Percentiles rank a stretch among this genome's conserved stretches.
Evolutionary conservation across 164 flowering plant species (phyloP).

Genomic region (Euptelea pleiosperma): DNA sequence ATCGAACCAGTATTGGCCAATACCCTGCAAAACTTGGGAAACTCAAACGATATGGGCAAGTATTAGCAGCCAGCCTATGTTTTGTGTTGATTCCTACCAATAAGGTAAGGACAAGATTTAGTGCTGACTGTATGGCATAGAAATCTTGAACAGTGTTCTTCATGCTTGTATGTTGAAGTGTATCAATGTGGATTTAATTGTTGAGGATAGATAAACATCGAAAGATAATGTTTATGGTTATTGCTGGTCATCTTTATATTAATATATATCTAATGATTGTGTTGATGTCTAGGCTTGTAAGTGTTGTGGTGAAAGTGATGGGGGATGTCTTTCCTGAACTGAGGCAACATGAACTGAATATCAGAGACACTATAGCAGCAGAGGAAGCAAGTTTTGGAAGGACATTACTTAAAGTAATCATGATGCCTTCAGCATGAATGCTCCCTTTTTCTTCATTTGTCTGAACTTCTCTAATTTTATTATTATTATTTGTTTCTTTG

Average conservation of each 20-base stretch:
- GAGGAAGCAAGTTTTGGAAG: constrained; percentile 92
- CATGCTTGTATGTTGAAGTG: background rate
- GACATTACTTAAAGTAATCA: constrained; percentile 75
- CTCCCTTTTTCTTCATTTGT: background rate
- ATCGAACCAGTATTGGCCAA: too few species aligned
- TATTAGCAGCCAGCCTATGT: too few species aligned
- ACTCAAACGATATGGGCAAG: too few species aligned
- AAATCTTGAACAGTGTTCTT: background rate
- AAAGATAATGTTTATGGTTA: background rate
- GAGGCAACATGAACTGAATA: constrained; percentile 59
- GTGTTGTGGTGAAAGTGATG: constrained; percentile 67
- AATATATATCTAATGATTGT: constrained; percentile 2
- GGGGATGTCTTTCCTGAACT: constrained; percentile 93
- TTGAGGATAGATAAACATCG: background rate
- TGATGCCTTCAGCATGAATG: background rate
- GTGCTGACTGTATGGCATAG: too few species aligned
- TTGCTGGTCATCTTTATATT: background rate
- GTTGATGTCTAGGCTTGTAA: constrained; percentile 59
- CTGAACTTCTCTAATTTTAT: background rate
- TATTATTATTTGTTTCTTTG: constrained; percentile 2
- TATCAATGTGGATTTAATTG: constrained; percentile 4
- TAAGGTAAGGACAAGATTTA: too few species aligned
- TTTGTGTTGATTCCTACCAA: too few species aligned
- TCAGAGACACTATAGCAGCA: constrained; percentile 58
- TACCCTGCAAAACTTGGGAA: too few species aligned